Conservation (phyloP, 495 filamentous ascomycete species). For the Penicillium cinerascens region DNA sequence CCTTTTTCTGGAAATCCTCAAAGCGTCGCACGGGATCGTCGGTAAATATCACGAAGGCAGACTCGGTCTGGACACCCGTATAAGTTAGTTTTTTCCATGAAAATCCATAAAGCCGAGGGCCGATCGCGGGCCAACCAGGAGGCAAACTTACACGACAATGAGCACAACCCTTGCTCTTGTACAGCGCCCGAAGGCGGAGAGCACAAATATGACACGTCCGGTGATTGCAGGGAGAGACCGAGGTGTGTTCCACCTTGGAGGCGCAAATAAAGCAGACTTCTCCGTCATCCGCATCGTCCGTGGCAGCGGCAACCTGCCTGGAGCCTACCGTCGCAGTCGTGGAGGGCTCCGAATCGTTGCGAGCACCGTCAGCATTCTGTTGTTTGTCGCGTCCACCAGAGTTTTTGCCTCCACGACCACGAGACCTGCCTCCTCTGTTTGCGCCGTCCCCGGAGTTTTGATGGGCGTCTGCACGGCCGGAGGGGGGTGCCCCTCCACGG, state of each 20-base stretch:
- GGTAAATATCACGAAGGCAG: constrained; percentile 86
- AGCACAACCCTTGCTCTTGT: constrained; percentile 91
- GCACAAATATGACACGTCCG: constrained; percentile 94
- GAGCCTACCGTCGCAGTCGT: constrained; percentile 7
- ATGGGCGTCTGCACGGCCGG: constrained; percentile 23
- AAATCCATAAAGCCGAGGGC: not conserved
- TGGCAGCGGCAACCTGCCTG: constrained; percentile 25
- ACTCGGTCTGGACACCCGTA: constrained; percentile 55
- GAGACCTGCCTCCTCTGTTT: constrained; percentile 23
- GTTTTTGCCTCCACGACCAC: constrained; percentile 33
- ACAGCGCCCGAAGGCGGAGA: constrained; percentile 81
- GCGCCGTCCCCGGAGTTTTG: constrained; percentile 22
- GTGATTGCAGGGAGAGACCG: constrained; percentile 91
- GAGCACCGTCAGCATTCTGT: constrained; percentile 15
- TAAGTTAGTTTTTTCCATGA: not conserved
- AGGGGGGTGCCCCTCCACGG: constrained; percentile 33
- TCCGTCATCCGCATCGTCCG: constrained; percentile 59
- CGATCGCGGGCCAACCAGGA: not conserved
- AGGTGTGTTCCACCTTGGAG: constrained; percentile 75
- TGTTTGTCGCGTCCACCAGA: constrained; percentile 32
- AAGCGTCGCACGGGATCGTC: constrained; percentile 75
- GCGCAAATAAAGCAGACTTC: constrained; percentile 98
- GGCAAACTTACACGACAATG: constrained; percentile 75
- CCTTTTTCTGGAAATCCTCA: constrained; percentile 69
- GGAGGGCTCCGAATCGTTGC: constrained; percentile 5